A percentile compares a stretch with the other conserved stretches of the same genome.
Conservation (phyloP, 768 basidiomycete genomes). For the Termitomyces sp. region DNA sequence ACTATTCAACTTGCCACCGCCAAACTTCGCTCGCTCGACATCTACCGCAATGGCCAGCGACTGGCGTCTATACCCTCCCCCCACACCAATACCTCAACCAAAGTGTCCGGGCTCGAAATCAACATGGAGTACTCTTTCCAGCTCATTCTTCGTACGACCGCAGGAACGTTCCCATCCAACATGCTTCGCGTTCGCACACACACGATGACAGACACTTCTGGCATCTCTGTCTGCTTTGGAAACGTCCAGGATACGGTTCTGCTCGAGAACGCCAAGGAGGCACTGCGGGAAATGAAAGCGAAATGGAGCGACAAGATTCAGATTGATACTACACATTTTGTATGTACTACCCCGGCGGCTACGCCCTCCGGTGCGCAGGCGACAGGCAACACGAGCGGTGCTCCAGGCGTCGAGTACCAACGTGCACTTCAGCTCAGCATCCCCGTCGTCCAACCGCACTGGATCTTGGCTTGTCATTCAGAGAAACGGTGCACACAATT, state of each 20-base stretch:
- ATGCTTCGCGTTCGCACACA: slow-evolving; percentile 82
- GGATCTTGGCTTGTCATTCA: slow-evolving; percentile 85
- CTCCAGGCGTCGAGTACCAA: slow-evolving; percentile 87
- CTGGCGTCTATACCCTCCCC: slow-evolving; percentile 84
- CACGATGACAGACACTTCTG: slow-evolving; percentile 92
- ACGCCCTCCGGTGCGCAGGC: slow-evolving; percentile 54
- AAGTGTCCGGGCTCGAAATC: slow-evolving; percentile 76
- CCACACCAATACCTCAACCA: slow-evolving; percentile 79
- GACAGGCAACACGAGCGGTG: slow-evolving; percentile 44
- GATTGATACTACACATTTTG: slow-evolving; percentile 98
- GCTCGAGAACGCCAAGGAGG: slow-evolving; percentile 76
- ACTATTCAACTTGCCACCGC: slow-evolving; percentile 78
- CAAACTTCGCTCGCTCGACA: slow-evolving; percentile 83
- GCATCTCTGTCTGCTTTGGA: slow-evolving; percentile 93
- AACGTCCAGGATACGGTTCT: slow-evolving; percentile 73
- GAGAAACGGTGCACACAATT: slow-evolving; percentile 66
- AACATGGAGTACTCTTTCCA: slow-evolving; percentile 92
- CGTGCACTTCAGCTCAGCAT: slow-evolving; percentile 92
- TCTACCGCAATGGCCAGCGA: slow-evolving; percentile 88
- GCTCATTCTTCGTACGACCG: slow-evolving; percentile 86
- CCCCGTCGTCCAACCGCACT: slow-evolving; percentile 91
- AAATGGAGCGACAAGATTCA: slow-evolving; percentile 91
- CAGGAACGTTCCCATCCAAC: slow-evolving; percentile 87
- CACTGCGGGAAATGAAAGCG: slow-evolving; percentile 80
- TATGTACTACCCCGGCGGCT: slow-evolving; percentile 85